Evolutionary conservation across 495 filamentous ascomycete genomes (phyloP), one percentile per base, ranked within the genome.

Genomic region (Tuber brumale): DNA sequence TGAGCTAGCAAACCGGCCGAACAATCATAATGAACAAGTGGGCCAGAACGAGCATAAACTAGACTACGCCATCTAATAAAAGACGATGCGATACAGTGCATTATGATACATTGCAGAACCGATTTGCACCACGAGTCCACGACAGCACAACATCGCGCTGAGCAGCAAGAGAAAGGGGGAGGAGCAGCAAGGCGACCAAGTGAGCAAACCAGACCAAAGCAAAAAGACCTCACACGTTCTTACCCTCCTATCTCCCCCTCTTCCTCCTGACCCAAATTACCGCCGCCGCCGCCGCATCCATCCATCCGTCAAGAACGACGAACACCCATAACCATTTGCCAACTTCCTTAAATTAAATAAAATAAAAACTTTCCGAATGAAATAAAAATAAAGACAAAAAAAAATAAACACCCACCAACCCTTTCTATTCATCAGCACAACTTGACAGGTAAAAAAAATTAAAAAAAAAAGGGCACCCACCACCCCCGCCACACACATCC

Each of bases 141-240:
- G 14, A 66, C 57, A 66, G 57, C 57, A 35, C 27, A 16, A 19
- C 57, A 66, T 66, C 27, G 57, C 57, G 27, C 51, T 27, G 51
- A 61, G 51, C n/a, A 61, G 51, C 51, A 51, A 23, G 1, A 51
- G 48, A 31, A 31, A n/a, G n/a, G 16, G 14, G 51, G n/a, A 31
- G 51, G 3, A n/a, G 48, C 27, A 66, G 57, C 57, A 66, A n/a
- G 31, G 57, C 57, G 14, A 31, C 31, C 57, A 35, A 19, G 57
- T 35, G 57, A 66, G 57, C 57, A 66, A 35, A 66, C 57, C 57
- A 66, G 57, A 66, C 57, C 57, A 66, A 35, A 66, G 57, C 57
- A 35, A 66, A 66, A 66, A 66, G 57, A 66, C 57, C 57, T 66
- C 57, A 66, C 31, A 66, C 57, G 12, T 61, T 51, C 48, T 16